Evolutionary conservation across 1,139 yeast genomes (phyloP).

Genomic region (Lodderomyces pseudojiufengensis): DNA sequence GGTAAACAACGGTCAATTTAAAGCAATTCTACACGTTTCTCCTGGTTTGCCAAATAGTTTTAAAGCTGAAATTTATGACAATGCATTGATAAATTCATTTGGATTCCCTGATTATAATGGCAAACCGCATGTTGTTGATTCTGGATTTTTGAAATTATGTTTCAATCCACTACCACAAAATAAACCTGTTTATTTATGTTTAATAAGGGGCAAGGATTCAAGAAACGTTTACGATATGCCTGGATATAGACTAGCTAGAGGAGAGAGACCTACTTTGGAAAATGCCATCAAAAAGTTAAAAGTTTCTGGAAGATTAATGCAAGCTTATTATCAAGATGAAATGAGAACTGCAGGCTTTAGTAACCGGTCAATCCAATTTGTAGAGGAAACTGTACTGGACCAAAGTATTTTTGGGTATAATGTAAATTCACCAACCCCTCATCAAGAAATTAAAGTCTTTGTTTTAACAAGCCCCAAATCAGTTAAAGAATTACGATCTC

Average conservation of each 20-base stretch:
- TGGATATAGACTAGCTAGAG: constrained; percentile 41
- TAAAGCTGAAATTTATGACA: constrained; percentile 21
- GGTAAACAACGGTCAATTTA: constrained; percentile 66
- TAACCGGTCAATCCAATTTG: constrained; percentile 72
- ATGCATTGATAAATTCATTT: constrained; percentile 22
- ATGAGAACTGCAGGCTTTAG: constrained; percentile 81
- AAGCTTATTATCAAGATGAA: constrained; percentile 89
- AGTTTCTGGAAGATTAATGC: constrained; percentile 86
- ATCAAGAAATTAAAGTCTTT: constrained; percentile 74
- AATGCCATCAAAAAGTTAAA: constrained; percentile 76
- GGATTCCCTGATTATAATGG: constrained; percentile 29
- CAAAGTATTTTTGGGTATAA: constrained; percentile 38
- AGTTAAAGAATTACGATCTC: constrained; percentile 68
- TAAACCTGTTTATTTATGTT: constrained; percentile 78
- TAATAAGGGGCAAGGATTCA: constrained; percentile 77
- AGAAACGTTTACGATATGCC: constrained; percentile 74
- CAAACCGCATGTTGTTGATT: constrained; percentile 22
- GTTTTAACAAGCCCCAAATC: constrained; percentile 65
- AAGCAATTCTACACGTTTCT: constrained; percentile 67
- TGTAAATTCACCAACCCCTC: constrained; percentile 33
- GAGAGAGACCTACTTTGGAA: constrained; percentile 68
- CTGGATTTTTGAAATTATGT: constrained; percentile 29
- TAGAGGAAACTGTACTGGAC: constrained; percentile 50
- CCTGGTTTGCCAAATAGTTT: constrained; percentile 57
- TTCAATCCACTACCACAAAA: constrained; percentile 62